phyloP scores from a whole-genome alignment of 2,329 filamentous ascomycete genomes.

The Aspergillus tamarii region DNA sequence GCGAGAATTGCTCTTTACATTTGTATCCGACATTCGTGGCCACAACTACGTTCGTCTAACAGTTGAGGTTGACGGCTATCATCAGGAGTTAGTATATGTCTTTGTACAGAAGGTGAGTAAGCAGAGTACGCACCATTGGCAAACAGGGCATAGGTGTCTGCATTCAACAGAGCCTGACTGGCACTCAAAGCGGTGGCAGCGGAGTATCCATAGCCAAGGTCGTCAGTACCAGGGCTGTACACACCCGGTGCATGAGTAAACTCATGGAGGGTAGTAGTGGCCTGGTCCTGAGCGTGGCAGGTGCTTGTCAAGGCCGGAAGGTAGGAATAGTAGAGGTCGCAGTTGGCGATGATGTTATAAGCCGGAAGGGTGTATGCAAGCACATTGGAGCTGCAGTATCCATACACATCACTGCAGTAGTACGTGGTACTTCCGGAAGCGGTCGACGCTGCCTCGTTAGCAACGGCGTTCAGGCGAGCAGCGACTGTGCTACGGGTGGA shows the following conservation, averaged over 20 bases:
- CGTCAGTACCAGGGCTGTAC: slow-evolving; percentile 59
- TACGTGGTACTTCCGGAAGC: slow-evolving; percentile 54
- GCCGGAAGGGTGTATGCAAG: slow-evolving; percentile 65
- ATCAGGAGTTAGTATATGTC: background rate
- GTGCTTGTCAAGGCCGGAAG: slow-evolving; percentile 53
- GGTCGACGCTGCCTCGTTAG: slow-evolving; percentile 58
- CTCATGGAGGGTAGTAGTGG: slow-evolving; percentile 68
- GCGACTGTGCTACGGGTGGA: slow-evolving; percentile 55
- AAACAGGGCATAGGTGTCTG: slow-evolving; percentile 64
- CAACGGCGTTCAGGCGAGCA: slow-evolving; percentile 56
- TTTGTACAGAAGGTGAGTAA: background rate
- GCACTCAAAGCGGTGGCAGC: slow-evolving; percentile 51
- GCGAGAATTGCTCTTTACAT: background rate
- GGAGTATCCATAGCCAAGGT: slow-evolving; percentile 62
- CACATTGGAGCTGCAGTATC: slow-evolving; percentile 55
- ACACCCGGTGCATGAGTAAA: slow-evolving; percentile 63
- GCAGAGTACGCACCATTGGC: slow-evolving; percentile 47
- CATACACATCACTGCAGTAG: slow-evolving; percentile 63
- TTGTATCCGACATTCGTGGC: background rate
- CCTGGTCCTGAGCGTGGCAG: slow-evolving; percentile 69
- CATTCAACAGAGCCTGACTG: slow-evolving; percentile 61
- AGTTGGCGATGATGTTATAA: slow-evolving; percentile 62
- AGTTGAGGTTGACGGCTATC: slow-evolving; percentile 17
- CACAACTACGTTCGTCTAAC: background rate
- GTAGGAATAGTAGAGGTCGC: slow-evolving; percentile 57